These are phyloP conservation scores for Candida khao-thaluensis DNA, from an alignment of 805 yeast genomes.

Conservation along the genomic window DNA sequence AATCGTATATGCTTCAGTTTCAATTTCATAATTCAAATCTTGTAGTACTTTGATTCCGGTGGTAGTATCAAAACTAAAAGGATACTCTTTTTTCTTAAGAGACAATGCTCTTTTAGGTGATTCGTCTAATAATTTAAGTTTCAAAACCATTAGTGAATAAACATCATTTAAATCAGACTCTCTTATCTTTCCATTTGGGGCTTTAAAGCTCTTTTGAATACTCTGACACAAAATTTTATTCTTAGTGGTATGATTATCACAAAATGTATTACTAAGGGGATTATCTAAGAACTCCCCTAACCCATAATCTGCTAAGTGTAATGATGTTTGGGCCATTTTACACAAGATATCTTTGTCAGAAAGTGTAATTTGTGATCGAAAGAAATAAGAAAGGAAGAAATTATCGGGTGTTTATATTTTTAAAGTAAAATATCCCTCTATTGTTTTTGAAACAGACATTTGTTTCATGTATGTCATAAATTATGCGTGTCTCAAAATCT, in stretches of 20 bases:
- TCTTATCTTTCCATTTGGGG: conserved; percentile 53
- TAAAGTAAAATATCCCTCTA: neutral
- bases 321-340: neutral
- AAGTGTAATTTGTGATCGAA: neutral
- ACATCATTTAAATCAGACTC: conserved; percentile 60
- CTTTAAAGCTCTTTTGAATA: conserved; percentile 45
- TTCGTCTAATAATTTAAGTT: conserved; percentile 29
- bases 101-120: conserved; percentile 9
- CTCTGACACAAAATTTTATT: conserved; percentile 25
- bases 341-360: neutral
- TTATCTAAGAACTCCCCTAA: conserved; percentile 1
- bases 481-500: conserved; percentile 4
- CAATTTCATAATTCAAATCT: conserved; percentile 46
- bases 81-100: conserved; percentile 34
- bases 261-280: neutral
- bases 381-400: neutral
- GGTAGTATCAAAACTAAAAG: conserved; percentile 52
- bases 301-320: neutral
- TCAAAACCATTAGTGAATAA: conserved; percentile 48
- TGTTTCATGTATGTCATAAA: conserved; percentile 4
- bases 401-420: neutral
- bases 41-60: conserved; percentile 56
- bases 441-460: neutral
- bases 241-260: neutral
- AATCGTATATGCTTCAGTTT: conserved; percentile 50